Evolutionary conservation across 2,329 filamentous ascomycete genomes (phyloP).

Genomic region (Orbilia javanica): DNA sequence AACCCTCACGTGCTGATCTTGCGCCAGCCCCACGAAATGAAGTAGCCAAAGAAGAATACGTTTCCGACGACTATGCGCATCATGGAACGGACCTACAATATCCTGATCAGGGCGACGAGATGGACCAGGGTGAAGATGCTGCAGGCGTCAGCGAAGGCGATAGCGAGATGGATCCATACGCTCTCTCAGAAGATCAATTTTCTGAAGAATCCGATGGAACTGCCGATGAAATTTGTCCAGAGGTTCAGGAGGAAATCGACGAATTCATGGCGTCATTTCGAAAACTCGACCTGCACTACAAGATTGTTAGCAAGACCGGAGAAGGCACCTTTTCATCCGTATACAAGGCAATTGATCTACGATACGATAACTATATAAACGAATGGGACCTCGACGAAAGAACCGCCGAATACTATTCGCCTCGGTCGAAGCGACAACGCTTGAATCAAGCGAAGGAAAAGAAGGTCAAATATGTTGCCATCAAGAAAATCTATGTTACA

Average conservation of each 20-base stretch:
- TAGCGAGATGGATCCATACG: constrained; percentile 18
- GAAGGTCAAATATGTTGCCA: constrained; percentile 84
- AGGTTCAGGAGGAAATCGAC: constrained; percentile 86
- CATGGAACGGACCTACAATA: constrained; percentile 60
- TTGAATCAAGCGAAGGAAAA: constrained; percentile 63
- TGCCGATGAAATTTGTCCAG: constrained; percentile 67
- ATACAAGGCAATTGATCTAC: constrained; percentile 95
- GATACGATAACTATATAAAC: constrained; percentile 85
- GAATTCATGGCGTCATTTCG: constrained; percentile 85
- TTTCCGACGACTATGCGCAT: constrained; percentile 30
- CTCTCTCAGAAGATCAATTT: constrained; percentile 52
- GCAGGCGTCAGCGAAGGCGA: constrained; percentile 6
- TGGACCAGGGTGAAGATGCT: constrained; percentile 17
- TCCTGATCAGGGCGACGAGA: constrained; percentile 62
- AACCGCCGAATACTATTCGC: constrained; percentile 70
- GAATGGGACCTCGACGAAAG: constrained; percentile 79
- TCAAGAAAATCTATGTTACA: constrained; percentile 99
- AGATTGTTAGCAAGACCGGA: constrained; percentile 94
- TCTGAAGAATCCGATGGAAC: constrained; percentile 62
- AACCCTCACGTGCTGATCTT: constrained; percentile 12
- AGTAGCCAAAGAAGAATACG: not conserved
- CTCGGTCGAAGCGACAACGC: constrained; percentile 61
- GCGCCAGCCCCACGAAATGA: not conserved
- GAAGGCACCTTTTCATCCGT: constrained; percentile 99
- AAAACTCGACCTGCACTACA: constrained; percentile 84